Evolutionary conservation across 306 rosid genomes (phyloP), one percentile per base, ranked within the genome.

Genomic region (Vigna nakashimae): DNA sequence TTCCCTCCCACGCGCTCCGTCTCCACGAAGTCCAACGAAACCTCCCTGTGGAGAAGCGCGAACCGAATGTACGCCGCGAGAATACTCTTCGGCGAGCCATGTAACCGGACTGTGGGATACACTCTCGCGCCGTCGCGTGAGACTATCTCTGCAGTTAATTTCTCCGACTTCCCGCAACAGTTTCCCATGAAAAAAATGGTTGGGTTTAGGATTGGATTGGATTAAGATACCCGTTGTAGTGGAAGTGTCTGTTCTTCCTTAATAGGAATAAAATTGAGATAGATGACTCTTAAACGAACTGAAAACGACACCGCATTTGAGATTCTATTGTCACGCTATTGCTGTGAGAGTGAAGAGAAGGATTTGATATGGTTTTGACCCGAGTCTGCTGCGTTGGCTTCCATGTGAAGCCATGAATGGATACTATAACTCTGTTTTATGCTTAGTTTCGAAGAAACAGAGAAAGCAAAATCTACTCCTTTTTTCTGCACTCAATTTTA

Each of bases 111-210:
- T 57, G 85, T 63, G 28, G 92, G 88, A 46, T 71, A 78, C 9
- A 63, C 69, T 60, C 74, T 81, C 52, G 86, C 81, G 59, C 80
- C 81, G 59, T 91, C 94, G 18, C 83, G 96, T 7, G 96, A 93
- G 6, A 87, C 91, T 72, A 89, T 85, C 90, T 93, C 98, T 9
- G 97, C 91, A 85, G 94, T 76, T 24, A 87, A 78, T 80, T 88
- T 91, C 65, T 84, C 86, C 69, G 89, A 66, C 75, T 77, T 86
- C 12, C 26, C 18, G 2, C 49, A 7, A 80, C 98, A 93, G 82
- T 88, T 93, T 28, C 98, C 97, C 98, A 91, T 93, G 0, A 30
- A 30, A 30, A 9, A 6, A 42, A 9, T 42, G 3, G 12, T 42
- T 42, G 46, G 16, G 50, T 53, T 53, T 18, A 14, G 53, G 57